Conservation (phyloP, 495 filamentous ascomycete genomes). For the Aspergillus funiculosus region DNA sequence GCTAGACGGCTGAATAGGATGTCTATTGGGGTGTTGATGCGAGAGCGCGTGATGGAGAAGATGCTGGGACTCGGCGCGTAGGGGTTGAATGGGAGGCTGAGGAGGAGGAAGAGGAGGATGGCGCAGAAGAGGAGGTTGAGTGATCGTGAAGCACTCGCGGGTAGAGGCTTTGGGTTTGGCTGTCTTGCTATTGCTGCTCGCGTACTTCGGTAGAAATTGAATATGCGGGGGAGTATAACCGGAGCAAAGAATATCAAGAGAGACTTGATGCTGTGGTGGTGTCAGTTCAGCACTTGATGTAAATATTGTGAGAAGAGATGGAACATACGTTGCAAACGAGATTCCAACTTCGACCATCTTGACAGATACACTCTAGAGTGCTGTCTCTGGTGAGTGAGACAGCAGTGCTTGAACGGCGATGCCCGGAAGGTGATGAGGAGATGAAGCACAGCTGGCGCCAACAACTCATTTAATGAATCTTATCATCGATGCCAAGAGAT, state of each 20-base stretch:
- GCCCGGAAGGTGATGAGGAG: too few species aligned
- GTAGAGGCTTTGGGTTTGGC: slow-evolving; percentile 49
- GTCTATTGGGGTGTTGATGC: slow-evolving; percentile 77
- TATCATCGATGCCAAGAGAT: slow-evolving; percentile 4
- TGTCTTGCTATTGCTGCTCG: slow-evolving; percentile 52
- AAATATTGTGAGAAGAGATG: not conserved
- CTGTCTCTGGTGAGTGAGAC: too few species aligned
- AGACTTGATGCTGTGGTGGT: slow-evolving; percentile 57
- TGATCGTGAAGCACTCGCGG: slow-evolving; percentile 40
- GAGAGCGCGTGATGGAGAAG: slow-evolving; percentile 70
- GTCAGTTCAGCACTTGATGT: not conserved
- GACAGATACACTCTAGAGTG: not conserved
- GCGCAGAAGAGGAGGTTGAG: slow-evolving; percentile 57
- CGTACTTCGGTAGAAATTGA: slow-evolving; percentile 62
- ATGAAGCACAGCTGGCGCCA: slow-evolving; percentile 12
- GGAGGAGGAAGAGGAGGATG: slow-evolving; percentile 51
- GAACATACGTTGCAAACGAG: slow-evolving; percentile 36
- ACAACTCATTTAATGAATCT: not conserved
- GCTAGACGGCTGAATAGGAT: slow-evolving; percentile 78
- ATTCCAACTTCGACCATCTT: slow-evolving; percentile 31
- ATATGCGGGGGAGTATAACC: slow-evolving; percentile 66
- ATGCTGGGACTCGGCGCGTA: slow-evolving; percentile 59
- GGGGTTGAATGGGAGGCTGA: slow-evolving; percentile 66
- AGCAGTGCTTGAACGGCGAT: too few species aligned
- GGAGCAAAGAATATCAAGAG: slow-evolving; percentile 82